phyloP scores from a whole-genome alignment of 805 yeast species.

The Candida maesae region DNA sequence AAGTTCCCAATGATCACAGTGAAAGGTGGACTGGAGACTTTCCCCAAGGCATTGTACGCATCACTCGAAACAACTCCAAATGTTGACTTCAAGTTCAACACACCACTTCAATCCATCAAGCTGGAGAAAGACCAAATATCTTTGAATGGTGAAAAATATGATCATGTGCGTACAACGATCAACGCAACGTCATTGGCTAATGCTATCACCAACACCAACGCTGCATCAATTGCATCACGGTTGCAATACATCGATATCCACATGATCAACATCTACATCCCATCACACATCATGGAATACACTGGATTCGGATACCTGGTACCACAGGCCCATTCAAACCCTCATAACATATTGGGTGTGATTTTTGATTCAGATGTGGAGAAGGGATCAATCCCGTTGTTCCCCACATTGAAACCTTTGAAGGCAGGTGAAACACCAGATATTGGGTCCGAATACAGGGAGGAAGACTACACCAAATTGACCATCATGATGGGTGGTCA shows the following conservation, averaged over 20 bases:
- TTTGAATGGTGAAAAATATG: conserved; percentile 29
- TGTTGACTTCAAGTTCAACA: conserved; percentile 35
- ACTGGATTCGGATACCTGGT: conserved; percentile 88
- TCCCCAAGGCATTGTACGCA: conserved; percentile 43
- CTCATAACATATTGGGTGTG: conserved; percentile 69
- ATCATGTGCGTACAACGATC: conserved; percentile 60
- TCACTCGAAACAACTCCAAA: conserved; percentile 38
- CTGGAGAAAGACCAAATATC: background rate
- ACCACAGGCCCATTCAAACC: conserved; percentile 49
- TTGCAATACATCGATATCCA: conserved; percentile 41
- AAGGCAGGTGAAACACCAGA: conserved; percentile 10
- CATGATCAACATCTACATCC: conserved; percentile 65
- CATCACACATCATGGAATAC: conserved; percentile 38
- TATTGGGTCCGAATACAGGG: conserved; percentile 8
- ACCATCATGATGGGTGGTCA: conserved; percentile 95
- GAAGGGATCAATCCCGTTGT: conserved; percentile 40
- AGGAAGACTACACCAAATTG: conserved; percentile 53
- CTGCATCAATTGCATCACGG: conserved; percentile 18
- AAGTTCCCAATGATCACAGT: conserved; percentile 61
- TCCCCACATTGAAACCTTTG: conserved; percentile 14
- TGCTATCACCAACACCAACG: conserved; percentile 24
- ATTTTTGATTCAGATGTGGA: conserved; percentile 89
- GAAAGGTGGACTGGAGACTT: conserved; percentile 49
- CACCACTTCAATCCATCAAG: conserved; percentile 18
- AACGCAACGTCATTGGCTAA: conserved; percentile 39